Conservation (phyloP, 495 filamentous ascomycete species). For the Talaromyces thailandensis region DNA sequence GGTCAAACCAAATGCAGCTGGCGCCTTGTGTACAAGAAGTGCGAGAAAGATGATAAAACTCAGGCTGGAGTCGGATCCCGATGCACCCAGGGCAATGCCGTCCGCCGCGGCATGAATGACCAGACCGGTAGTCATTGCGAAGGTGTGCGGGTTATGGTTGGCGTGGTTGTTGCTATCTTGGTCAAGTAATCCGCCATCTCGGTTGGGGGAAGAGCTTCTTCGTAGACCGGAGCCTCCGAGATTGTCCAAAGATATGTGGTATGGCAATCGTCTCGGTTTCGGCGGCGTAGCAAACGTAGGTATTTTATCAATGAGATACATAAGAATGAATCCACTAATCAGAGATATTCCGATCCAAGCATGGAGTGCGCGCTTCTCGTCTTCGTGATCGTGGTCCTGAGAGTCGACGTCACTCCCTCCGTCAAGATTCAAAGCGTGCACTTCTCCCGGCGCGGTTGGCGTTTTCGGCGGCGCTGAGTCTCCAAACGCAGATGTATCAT, state of each 20-base stretch:
- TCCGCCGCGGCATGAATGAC: conserved; percentile 98
- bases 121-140: conserved; percentile 79
- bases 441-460: conserved; percentile 8
- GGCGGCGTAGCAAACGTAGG: conserved; percentile 58
- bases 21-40: conserved; percentile 96
- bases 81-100: conserved; percentile 90
- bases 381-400: conserved; percentile 19
- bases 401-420: conserved; percentile 25
- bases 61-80: conserved; percentile 61
- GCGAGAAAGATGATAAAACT: conserved; percentile 88
- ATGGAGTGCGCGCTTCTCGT: conserved; percentile 44
- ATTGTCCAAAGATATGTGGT: conserved; percentile 78
- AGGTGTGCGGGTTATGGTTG: conserved; percentile 27
- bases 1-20: conserved; percentile 90
- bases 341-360: conserved; percentile 79
- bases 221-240: conserved; percentile 47
- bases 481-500: conserved; percentile 6
- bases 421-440: conserved; percentile 7
- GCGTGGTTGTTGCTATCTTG: conserved; percentile 14
- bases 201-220: conserved; percentile 41
- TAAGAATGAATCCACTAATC: conserved; percentile 83
- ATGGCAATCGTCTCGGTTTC: conserved; percentile 43
- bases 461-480: conserved; percentile 11
- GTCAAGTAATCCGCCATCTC: conserved; percentile 30
- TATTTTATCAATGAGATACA: conserved; percentile 92